Conservation (phyloP, 768 basidiomycete genomes). For the Guyanaporus albipodus region DNA sequence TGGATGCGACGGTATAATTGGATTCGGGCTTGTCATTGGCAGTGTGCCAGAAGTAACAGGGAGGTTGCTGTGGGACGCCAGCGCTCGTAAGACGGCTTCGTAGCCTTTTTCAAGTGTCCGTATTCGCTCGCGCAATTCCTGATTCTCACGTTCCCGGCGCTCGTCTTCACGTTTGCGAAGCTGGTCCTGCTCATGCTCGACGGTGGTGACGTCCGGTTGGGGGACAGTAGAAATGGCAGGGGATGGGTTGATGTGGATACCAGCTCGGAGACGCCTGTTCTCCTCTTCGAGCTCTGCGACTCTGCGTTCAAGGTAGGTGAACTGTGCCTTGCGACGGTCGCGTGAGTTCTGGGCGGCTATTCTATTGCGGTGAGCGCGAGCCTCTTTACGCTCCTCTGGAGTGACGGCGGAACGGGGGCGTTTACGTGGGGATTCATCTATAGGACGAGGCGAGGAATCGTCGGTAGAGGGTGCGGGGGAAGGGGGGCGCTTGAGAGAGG, state of each 20-base stretch:
- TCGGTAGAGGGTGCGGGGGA: constrained; percentile 27
- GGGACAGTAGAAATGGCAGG: constrained; percentile 12
- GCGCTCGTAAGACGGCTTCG: constrained; percentile 74
- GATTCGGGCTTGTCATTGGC: constrained; percentile 9
- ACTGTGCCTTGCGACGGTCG: constrained; percentile 86
- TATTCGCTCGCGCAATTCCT: constrained; percentile 71
- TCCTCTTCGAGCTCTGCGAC: constrained; percentile 79
- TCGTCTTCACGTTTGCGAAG: constrained; percentile 36
- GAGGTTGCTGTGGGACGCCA: constrained; percentile 53
- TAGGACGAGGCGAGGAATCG: background rate
- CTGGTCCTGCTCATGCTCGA: constrained; percentile 28
- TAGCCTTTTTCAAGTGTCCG: constrained; percentile 77
- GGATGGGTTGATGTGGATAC: constrained; percentile 32
- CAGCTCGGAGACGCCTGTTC: constrained; percentile 69
- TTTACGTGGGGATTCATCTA: constrained; percentile 62
- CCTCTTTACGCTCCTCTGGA: constrained; percentile 80
- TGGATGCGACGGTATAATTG: constrained; percentile 17
- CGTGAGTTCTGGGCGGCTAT: constrained; percentile 93
- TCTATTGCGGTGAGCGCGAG: constrained; percentile 85
- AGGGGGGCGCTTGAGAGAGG: constrained; percentile 26
- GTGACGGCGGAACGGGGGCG: constrained; percentile 60
- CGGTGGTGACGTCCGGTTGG: constrained; percentile 22
- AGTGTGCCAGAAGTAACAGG: constrained; percentile 16
- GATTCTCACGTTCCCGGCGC: constrained; percentile 60
- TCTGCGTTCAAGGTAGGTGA: constrained; percentile 57